Conservation (phyloP, 495 filamentous ascomycete species). For the Daldinia decipiens region DNA sequence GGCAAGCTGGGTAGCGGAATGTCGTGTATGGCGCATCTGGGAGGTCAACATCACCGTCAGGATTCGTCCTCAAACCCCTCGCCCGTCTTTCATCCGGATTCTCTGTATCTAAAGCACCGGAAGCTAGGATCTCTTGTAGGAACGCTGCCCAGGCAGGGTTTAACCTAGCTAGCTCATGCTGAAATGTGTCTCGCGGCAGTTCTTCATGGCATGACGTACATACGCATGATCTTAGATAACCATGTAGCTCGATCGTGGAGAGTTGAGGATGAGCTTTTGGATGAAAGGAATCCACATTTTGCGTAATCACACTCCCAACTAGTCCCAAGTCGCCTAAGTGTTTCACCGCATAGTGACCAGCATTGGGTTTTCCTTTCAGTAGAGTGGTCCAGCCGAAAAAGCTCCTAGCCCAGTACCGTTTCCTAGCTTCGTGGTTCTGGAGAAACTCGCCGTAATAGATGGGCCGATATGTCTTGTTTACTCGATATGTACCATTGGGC, state of each 20-base stretch:
- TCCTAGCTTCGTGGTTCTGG: constrained; percentile 82
- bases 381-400: constrained; percentile 92
- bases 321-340: constrained; percentile 75
- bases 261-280: constrained; percentile 76
- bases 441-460: constrained; percentile 94
- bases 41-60: constrained; percentile 95
- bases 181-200: constrained; percentile 76
- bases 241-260: constrained; percentile 86
- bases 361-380: constrained; percentile 79
- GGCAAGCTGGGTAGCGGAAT: constrained; percentile 92
- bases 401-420: constrained; percentile 95
- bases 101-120: constrained; percentile 80
- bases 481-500: constrained; percentile 86
- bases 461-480: constrained; percentile 87
- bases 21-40: constrained; percentile 85
- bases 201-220: constrained; percentile 81
- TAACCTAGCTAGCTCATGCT: constrained; percentile 75
- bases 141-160: constrained; percentile 91
- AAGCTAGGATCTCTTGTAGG: constrained; percentile 71
- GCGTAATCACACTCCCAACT: constrained; percentile 83
- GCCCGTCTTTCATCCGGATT: constrained; percentile 74
- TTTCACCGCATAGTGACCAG: constrained; percentile 78
- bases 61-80: constrained; percentile 83
- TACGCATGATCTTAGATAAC: constrained; percentile 80
- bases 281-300: constrained; percentile 98